Conservation (phyloP, 148 eudicot species). For the Rhododendron vialii region DNA sequence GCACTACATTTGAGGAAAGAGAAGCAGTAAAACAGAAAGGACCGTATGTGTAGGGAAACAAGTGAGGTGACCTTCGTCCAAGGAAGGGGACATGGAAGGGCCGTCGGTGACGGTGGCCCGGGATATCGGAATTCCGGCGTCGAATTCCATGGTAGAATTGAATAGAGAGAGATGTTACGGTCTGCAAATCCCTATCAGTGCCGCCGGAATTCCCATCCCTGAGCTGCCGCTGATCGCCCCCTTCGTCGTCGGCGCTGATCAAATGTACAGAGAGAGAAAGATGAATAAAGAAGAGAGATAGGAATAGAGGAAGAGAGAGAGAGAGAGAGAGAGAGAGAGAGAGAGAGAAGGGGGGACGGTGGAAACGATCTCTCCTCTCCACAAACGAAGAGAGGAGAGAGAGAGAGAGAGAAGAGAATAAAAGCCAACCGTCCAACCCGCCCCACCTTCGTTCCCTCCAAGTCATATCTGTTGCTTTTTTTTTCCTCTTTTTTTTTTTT, state of each 20-base stretch:
- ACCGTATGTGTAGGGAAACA: background rate
- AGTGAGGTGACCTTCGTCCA: conserved; percentile 41
- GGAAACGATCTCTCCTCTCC: conserved; percentile 42
- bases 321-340: background rate
- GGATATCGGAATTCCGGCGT: conserved; percentile 32
- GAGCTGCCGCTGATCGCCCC: background rate
- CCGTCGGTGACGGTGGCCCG: conserved; percentile 29
- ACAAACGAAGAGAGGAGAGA: conserved; percentile 26
- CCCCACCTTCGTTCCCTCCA: background rate
- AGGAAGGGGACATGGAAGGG: conserved; percentile 32
- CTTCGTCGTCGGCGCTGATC: conserved; percentile 3
- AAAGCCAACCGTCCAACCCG: conserved; percentile 50
- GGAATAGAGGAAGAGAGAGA: background rate
- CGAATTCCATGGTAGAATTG: conserved; percentile 7
- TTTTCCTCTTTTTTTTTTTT: no score
- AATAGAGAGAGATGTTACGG: background rate
- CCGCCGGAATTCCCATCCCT: conserved; percentile 18
- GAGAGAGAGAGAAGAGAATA: conserved; percentile 22
- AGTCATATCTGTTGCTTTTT: conserved; percentile 6
- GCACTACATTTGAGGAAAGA: conserved; percentile 3
- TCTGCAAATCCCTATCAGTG: background rate
- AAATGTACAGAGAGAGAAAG: background rate
- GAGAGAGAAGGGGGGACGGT: background rate
- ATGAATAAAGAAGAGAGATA: background rate
- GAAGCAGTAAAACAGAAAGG: background rate